These are phyloP conservation scores for Rubus parviflorus DNA, from an alignment of 306 rosid genomes.

Conservation along the genomic window DNA sequence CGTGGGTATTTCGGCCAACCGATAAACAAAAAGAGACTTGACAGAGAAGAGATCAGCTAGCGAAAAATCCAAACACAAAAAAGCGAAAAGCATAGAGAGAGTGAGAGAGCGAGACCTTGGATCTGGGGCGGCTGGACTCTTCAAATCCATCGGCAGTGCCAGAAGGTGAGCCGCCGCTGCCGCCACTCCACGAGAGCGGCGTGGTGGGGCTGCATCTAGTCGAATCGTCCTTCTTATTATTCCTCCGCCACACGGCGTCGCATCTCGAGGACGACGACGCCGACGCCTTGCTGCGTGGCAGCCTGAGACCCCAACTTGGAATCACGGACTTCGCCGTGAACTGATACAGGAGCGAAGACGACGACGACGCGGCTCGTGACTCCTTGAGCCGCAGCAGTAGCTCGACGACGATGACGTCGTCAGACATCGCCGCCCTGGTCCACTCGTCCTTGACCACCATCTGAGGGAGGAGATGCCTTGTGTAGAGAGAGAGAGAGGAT, in stretches of 20 bases:
- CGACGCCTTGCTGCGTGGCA: conserved; percentile 53
- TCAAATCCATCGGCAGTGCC: conserved; percentile 72
- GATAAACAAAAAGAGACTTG: neutral
- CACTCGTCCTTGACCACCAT: conserved; percentile 57
- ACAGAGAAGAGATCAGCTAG: conserved; percentile 31
- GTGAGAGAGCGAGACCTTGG: conserved; percentile 55
- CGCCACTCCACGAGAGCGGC: conserved; percentile 95
- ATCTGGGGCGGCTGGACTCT: conserved; percentile 71
- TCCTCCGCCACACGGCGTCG: conserved; percentile 42
- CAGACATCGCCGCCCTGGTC: conserved; percentile 65
- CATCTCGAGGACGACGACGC: conserved; percentile 35
- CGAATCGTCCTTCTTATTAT: conserved; percentile 41
- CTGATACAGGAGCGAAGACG: neutral
- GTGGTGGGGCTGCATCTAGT: conserved; percentile 92
- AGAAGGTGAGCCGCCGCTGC: conserved; percentile 54
- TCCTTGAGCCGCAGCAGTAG: conserved; percentile 68
- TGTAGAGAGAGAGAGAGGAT: conserved; percentile 2
- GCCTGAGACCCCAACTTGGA: conserved; percentile 62
- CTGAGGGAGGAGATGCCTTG: neutral
- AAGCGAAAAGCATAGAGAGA: neutral
- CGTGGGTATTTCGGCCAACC: neutral
- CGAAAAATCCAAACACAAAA: conserved; percentile 17
- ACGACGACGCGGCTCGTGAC: conserved; percentile 35
- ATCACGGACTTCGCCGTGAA: conserved; percentile 15
- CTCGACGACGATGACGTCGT: conserved; percentile 65